Conservation (phyloP, 2,329 filamentous ascomycete species). For the Aspergillus carbonarius region DNA sequence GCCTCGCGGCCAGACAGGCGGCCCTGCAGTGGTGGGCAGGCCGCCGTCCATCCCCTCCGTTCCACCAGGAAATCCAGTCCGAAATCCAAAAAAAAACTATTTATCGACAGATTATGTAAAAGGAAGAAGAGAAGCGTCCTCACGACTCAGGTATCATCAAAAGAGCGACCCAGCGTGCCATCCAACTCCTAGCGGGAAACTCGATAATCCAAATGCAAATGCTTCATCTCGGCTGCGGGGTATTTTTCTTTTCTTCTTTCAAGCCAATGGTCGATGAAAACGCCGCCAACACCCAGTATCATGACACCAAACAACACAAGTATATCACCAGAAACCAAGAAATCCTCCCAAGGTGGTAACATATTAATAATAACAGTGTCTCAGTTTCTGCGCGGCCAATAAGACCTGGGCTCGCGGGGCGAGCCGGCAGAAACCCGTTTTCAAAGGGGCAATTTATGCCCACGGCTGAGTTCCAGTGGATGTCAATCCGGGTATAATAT, state of each 20-base stretch:
- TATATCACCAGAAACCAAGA: constrained; percentile 9
- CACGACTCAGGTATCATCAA: constrained; percentile 5
- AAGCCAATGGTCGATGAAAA: constrained; percentile 6
- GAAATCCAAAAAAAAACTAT: constrained; percentile 2
- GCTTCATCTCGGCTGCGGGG: constrained; percentile 16
- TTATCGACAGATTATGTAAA: constrained; percentile 3
- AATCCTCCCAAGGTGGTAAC: constrained; percentile 5
- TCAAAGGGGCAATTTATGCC: constrained; percentile 10
- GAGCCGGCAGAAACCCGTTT: constrained; percentile 7
- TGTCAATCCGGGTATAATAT: constrained; percentile 11
- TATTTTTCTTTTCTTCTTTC: constrained; percentile 22
- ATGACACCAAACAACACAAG: constrained; percentile 1
- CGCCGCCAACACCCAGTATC: constrained; percentile 7
- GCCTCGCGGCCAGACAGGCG: background rate
- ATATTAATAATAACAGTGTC: constrained; percentile 16
- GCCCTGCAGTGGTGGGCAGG: background rate
- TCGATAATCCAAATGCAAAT: constrained; percentile 11
- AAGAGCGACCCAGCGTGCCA: constrained; percentile 6
- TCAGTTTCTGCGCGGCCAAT: constrained; percentile 10
- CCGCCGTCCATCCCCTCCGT: background rate
- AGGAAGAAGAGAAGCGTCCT: background rate
- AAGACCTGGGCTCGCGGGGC: background rate
- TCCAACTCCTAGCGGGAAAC: constrained; percentile 9
- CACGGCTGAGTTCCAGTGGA: constrained; percentile 7
- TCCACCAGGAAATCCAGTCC: background rate